These are phyloP conservation scores for Taphrina betulina DNA, from an alignment of 1,139 yeast genomes.

Conservation along the genomic window DNA sequence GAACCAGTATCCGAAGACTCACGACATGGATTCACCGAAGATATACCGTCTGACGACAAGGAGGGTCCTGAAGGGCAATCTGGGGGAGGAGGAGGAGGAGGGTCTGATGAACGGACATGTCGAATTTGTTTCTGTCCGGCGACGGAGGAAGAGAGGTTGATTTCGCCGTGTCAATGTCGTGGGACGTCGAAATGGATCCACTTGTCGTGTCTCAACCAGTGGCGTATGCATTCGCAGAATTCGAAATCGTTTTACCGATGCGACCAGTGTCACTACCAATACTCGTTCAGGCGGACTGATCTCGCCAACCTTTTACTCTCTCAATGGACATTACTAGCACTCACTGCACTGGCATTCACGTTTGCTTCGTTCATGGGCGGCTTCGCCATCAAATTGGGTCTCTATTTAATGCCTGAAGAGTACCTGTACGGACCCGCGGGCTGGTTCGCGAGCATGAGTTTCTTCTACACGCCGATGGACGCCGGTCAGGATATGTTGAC, in stretches of 20 bases:
- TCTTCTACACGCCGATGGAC: constrained; percentile 31
- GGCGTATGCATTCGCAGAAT: constrained; percentile 25
- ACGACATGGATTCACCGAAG: background rate
- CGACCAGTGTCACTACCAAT: constrained; percentile 30
- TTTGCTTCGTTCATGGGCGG: constrained; percentile 28
- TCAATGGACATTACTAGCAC: constrained; percentile 5
- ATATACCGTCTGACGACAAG: background rate
- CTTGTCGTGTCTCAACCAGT: constrained; percentile 20
- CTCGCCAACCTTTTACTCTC: constrained; percentile 21
- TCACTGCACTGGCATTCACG: constrained; percentile 13
- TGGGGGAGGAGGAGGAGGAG: background rate
- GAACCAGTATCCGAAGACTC: background rate
- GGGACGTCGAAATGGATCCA: constrained; percentile 31
- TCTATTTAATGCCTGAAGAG: constrained; percentile 13
- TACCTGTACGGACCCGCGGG: constrained; percentile 1
- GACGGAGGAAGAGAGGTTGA: constrained; percentile 19
- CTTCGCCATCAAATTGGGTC: constrained; percentile 27
- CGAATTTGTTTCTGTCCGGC: constrained; percentile 27
- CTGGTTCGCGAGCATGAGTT: constrained; percentile 19
- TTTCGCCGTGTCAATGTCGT: constrained; percentile 28
- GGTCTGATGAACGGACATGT: constrained; percentile 31
- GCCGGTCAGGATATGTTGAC: constrained; percentile 24
- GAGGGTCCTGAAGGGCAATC: background rate
- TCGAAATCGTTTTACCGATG: constrained; percentile 27
- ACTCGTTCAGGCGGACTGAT: constrained; percentile 32